Base-by-base conservation (phyloP, 2,329 filamentous ascomycete species). In the Pseudogymnoascus sp. region DNA sequence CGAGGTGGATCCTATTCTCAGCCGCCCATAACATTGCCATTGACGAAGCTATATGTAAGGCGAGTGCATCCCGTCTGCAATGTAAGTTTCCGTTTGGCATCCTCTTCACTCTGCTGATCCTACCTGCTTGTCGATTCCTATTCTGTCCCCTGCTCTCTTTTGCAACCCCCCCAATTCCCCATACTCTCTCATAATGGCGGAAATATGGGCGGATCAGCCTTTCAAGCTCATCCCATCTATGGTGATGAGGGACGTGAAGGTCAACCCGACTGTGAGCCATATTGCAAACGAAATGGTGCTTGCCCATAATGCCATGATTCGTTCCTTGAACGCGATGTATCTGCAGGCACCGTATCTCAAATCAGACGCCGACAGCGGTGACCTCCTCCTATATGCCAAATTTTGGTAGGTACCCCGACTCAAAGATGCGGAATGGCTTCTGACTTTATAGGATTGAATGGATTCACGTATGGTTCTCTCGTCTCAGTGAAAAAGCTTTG, bases 321-420 rank as follows among this genome's bases (percentile, higher is more conserved):
- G 75, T 23, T 72, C 71, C 11, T 68, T 77, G 8, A 77, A 77
- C 67, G 70, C 73, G 12, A 71, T 77, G 16, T 75, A 71, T 64
- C 68, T 75, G 1, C 75, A 77, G 65, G 73, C 73, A 4, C 70
- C 71, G 6, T 67, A 72, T 8, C 68, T 74, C 23, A 75, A 79
- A 36, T 76, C 78, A 64, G 66, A 70, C 11, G 66, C 71, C 34
- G 78, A 75, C 65, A 71, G 73, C 0, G 40, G 66, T 10, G 67
- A 70, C 12, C 78, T 77, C 71, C n/a, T 57, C 51, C 5, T 16
- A 18, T 57, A 57, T 21, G 29, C 29, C 29, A 57, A 57, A 57
- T 34, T 57, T 21, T 57, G 51, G 51, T 57, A 21, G 3, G 29
- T 57, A 14, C 29, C 29, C 51, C 16, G 29, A 8, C 11, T 31